phyloP scores from a whole-genome alignment of 225 moss, liverwort and hornwort genomes.

The Pleurozium schreberi region DNA sequence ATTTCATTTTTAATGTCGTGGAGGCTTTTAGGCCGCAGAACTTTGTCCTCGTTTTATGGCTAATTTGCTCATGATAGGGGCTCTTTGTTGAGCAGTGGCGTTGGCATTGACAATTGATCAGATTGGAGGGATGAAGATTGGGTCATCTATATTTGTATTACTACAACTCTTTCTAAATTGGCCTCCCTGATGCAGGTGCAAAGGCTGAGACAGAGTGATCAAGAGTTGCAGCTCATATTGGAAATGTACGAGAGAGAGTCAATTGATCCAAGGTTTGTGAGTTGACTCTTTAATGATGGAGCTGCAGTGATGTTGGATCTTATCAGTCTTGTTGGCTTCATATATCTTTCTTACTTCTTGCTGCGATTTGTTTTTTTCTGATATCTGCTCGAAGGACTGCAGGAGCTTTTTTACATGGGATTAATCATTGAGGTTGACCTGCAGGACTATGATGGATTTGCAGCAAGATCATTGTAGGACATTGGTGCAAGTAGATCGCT shows the following conservation, averaged over 20 bases:
- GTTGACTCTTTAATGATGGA: neutral
- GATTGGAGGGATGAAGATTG: neutral
- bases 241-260: slow-evolving; percentile 63
- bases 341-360: neutral
- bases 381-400: neutral
- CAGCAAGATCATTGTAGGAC: slow-evolving; percentile 57
- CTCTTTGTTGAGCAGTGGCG: neutral
- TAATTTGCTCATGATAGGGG: neutral
- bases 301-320: neutral
- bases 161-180: neutral
- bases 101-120: neutral
- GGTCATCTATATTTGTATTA: neutral
- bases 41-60: neutral
- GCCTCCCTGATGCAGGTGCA: slow-evolving; percentile 20
- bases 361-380: neutral
- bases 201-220: slow-evolving; percentile 46
- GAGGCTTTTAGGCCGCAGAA: neutral
- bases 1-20: neutral
- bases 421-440: slow-evolving; percentile 13
- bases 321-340: neutral
- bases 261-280: slow-evolving; percentile 54
- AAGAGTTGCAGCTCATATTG: slow-evolving; percentile 51
- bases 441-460: slow-evolving; percentile 50
- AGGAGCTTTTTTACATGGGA: neutral
- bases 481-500: slow-evolving; percentile 38